Evolutionary conservation across 192 early-diverging fungal genomes (phyloP).

Genomic region (Backusella luteola): DNA sequence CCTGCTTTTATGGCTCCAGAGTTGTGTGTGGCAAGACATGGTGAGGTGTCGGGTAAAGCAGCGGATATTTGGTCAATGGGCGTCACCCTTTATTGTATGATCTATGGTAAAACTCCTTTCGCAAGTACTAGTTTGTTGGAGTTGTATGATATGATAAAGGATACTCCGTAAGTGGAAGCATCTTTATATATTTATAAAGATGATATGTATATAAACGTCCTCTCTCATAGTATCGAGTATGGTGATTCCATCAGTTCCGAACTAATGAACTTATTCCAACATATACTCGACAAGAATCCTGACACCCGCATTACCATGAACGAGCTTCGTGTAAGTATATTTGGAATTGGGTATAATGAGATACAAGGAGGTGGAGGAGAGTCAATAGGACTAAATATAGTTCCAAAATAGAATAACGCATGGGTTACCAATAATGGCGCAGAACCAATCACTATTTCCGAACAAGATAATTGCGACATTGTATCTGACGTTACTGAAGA

Average conservation of each 20-base stretch:
- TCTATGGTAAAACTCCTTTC: conserved; percentile 83
- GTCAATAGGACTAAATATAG: not conserved
- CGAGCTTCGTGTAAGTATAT: conserved; percentile 56
- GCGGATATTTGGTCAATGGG: conserved; percentile 92
- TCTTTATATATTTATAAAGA: not conserved
- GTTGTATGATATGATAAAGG: conserved; percentile 73
- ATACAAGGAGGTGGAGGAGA: not conserved
- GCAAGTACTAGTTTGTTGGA: conserved; percentile 71
- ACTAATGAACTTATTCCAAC: conserved; percentile 58
- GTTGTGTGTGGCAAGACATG: conserved; percentile 64
- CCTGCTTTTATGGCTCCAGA: conserved; percentile 89
- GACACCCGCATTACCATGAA: conserved; percentile 73
- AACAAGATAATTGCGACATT: conserved; percentile 70
- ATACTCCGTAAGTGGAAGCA: conserved; percentile 38
- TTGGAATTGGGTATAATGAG: not conserved
- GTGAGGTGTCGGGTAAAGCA: conserved; percentile 67
- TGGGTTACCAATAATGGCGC: conserved; percentile 81
- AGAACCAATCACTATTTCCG: conserved; percentile 59
- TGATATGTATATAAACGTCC: not conserved
- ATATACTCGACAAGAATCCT: conserved; percentile 83
- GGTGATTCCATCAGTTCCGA: conserved; percentile 37
- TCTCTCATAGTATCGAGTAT: conserved; percentile 26
- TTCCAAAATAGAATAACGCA: conserved; percentile 51
- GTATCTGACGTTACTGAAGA: conserved; percentile 85
- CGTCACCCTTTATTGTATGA: conserved; percentile 82